phyloP scores from a whole-genome alignment of 164 flowering plant genomes.

The Aristolochia fimbriata region DNA sequence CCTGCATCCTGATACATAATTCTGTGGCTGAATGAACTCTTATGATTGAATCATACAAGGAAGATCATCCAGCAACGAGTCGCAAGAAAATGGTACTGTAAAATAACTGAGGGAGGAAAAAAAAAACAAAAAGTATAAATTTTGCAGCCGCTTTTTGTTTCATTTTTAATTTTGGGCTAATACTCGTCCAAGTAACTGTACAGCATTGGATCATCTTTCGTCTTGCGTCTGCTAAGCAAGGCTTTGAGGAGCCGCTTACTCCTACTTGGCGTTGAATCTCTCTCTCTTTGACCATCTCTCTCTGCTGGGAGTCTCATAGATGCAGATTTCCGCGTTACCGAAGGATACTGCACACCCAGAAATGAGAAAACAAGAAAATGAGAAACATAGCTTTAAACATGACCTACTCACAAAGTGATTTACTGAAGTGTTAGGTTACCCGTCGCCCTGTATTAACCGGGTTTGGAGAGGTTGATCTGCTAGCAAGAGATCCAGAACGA shows the following conservation, averaged over 20 bases:
- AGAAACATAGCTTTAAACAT: background rate
- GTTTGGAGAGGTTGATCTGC: constrained; percentile 33
- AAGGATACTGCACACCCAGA: constrained; percentile 35
- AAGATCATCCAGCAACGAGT: no score
- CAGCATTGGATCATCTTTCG: constrained; percentile 57
- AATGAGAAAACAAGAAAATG: background rate
- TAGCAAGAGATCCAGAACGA: constrained; percentile 55
- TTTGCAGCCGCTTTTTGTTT: background rate
- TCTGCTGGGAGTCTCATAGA: constrained; percentile 49
- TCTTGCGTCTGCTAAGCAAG: constrained; percentile 62
- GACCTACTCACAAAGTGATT: background rate
- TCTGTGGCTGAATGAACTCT: no score
- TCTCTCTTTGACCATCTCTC: constrained; percentile 31
- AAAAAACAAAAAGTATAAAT: no score
- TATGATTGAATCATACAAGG: no score
- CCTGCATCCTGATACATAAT: no score
- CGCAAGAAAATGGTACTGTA: no score
- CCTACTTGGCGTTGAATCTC: constrained; percentile 50
- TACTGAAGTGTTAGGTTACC: constrained; percentile 17
- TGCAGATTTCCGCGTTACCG: constrained; percentile 59
- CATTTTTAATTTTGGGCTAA: constrained; percentile 10
- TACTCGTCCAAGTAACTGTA: constrained; percentile 73
- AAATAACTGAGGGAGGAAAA: no score
- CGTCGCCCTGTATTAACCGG: constrained; percentile 23
- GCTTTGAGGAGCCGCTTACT: constrained; percentile 68